Evolutionary conservation across 306 rosid species (phyloP), one percentile per base, ranked within the genome.

Genomic region (Rubus parviflorus): DNA sequence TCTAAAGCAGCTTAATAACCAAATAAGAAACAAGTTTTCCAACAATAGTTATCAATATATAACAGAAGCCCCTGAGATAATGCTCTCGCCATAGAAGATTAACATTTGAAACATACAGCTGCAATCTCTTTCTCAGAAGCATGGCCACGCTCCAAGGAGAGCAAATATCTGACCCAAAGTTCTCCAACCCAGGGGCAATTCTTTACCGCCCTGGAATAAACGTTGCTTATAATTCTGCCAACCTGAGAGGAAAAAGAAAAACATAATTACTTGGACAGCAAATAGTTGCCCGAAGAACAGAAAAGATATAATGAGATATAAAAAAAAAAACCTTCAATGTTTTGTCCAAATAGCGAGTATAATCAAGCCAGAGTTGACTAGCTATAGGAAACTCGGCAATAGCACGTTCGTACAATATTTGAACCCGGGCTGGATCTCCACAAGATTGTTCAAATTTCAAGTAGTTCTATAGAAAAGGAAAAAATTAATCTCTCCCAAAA

Each of bases 121-220:
- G 85, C 88, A 70, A 95, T 82, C 78, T 92, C 96, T 78, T 87
- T 75, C 86, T 92, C 97, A 25, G 91, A 85, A 79, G 93, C 91
- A 86, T 52, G 92, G 65, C 86, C 72, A 56, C 97, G 96, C 81
- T 95, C 99, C 89, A 89, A 78, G 43, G 84, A 84, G 70, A 95
- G 96, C 88, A 95, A 72, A 85, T 87, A 92, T 46, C 83, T 86
- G 80, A 86, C 87, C 99, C 99, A 95, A 69, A 95, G 92, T 47
- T 90, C 88, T 78, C 96, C 99, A 77, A 89, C 81, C 97, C 96
- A 92, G 70, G 97, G 88, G 79, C 97, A 95, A 86, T 89, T 95
- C 87, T 73, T 90, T 61, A 86, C 83, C 49, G 99, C 99, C 89
- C 99, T 90, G 40, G 90, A 82, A 78, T 95, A 89, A 53, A 92